Base-by-base conservation (phyloP, 306 rosid species). In the Mimosa pudica region DNA sequence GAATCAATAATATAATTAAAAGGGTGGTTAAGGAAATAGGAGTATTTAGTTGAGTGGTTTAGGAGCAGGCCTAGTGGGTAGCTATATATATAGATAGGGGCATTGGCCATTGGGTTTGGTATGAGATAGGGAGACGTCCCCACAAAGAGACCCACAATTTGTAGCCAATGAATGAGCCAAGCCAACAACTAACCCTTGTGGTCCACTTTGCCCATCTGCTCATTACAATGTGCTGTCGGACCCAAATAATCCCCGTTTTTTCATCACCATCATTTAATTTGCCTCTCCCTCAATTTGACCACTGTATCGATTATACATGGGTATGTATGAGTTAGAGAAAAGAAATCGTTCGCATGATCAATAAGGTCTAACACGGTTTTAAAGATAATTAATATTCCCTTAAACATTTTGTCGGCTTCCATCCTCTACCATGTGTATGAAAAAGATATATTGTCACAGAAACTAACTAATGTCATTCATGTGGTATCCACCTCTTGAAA, bases 161-260 rank as follows among this genome's bases (percentile, higher is more conserved):
- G 77, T 62, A 18, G 81, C 75, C 66, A 69, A 75, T 80, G 79
- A 84, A 80, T 76, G 81, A 79, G 47, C 79, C 74, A 80, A 79
- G 65, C 41, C 8, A 32, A 71, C 82, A 82, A 70, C 81, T 47
- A 64, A 12, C 44, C 36, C 20, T 18, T 20, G 81, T 80, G 81
- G 84, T 80, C 85, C 87, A 77, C 10, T 77, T 77, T 70, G 49
- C 77, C 63, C 81, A 71, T 71, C 81, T 48, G 73, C 77, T 38
- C 79, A 33, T 73, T 80, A 73, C 48, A 51, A 73, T 64, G 73
- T 41, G 52, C 14, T 73, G 84, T 80, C 84, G 79, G 77, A 80
- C 65, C 35, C 84, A 49, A 67, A 74, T 83, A 24, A 24, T 52
- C 80, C 61, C 49, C 73, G 47, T 57, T 73, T 60, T 20, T 64